Evolutionary conservation across 2,329 filamentous ascomycete genomes (phyloP), one percentile per base, ranked within the genome.

Genomic region (Thermochaetoides dissita): DNA sequence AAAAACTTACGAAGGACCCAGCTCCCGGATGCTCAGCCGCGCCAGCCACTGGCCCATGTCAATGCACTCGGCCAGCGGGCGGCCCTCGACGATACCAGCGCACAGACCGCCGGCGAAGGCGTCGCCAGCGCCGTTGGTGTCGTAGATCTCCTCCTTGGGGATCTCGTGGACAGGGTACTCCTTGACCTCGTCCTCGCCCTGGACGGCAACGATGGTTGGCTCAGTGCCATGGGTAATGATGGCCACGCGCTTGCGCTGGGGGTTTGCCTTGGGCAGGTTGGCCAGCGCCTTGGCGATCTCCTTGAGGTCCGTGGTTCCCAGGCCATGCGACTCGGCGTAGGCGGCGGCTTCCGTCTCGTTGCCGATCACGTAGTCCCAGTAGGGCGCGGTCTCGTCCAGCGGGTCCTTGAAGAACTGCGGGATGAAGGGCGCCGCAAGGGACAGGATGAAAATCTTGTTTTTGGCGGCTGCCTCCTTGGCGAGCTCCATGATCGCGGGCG

Each of bases 21-120:
- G 71, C 68, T 96, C 88, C 69, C 89, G 81, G 62, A 98, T 89
- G 72, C 87, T 91, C 57, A 94, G 71, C 58, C 82, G 81, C 39
- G 91, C 91, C 52, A 98, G 76, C 91, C 91, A 98, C 67, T 95
- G 88, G 51, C 91, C 91, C 74, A 91, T 84, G 62, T 95, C 84
- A 54, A 98, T 74, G 57, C 74, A 74, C 52, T 79, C 76, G 55
- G 83, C 79, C 39, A 98, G 72, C 42, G 76, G 61, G 69, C 91
- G 84, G 63, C 83, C 86, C 64, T 89, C 72, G 48, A 94, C 80
- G 50, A 96, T 71, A 59, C 88, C 91, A 41, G 91, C 91, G 43
- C 85, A 72, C 66, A 98, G 87, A 50, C 91, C 91, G 59, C 87
- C 91, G 45, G 91, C 89, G 58, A 98, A 98, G 41, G 91, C 89